Base-by-base conservation (phyloP, 768 basidiomycete genomes). In the Termitomyces sp. region DNA sequence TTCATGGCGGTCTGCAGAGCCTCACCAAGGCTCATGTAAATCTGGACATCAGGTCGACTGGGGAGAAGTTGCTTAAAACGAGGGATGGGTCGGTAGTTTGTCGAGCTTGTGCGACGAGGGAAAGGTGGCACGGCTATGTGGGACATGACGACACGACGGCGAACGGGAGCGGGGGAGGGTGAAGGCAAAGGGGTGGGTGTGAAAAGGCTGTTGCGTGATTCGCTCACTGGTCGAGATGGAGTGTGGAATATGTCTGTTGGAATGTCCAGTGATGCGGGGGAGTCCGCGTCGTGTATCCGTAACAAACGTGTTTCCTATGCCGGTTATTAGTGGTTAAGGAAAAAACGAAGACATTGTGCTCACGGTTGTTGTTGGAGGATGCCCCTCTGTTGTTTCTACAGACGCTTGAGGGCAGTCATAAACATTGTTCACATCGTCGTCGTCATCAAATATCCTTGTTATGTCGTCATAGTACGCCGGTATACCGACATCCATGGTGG, bases 111-210 rank as follows among this genome's bases (percentile, higher is more conserved):
- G 20, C 55, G 62, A 22, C 36, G 29, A 22, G 62, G 63, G 16
- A 71, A 53, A 0, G 65, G 65, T 2, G 71, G 71, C 2, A 69
- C 65, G 29, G 56, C 47, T 10, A 73, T 62, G 50, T 70, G 60
- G 5, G 66, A 63, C 44, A 69, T 57, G 2, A 67, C 1, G 29
- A 54, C 13, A n/a, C 62, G 49, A 48, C 31, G 54, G 22, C 29
- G 57, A 18, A 8, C 20, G 44, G 46, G 46, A 6, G 5, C 37
- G 24, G 37, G 44, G 3, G 44, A 29, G 2, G 44, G 57, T 7
- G 60, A 42, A 15, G 61, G 39, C n/a, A 31, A 34, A 22, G 42
- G 37, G 6, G 5, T 41, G n/a, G 45, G 42, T 28, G 45, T 16
- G 48, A 46, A 37, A 5, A 64, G 24, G 65, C 45, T 26, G 45